Evolutionary conservation across 768 basidiomycete species (phyloP), one percentile per base, ranked within the genome.

Genomic region (Boletus edulis): DNA sequence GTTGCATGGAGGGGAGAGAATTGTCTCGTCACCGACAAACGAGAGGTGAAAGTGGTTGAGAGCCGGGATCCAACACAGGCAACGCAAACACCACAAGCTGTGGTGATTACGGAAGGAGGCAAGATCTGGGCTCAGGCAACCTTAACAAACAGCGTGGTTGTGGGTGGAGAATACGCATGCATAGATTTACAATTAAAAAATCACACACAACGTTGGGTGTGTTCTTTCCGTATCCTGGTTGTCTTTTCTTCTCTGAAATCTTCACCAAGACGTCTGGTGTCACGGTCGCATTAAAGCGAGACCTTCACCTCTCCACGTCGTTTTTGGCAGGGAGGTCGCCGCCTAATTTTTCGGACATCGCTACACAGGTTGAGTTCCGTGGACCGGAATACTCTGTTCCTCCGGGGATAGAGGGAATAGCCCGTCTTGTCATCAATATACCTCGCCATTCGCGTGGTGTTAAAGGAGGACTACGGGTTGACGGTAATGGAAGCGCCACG

Each of bases 161-260:
- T 90, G 9, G 81, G 86, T 31, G 91, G 91, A 10, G 81, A 84
- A 63, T 81, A 80, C 56, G 85, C 80, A 17, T 87, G 85, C 64
- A 75, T 93, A 41, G 86, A 91, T 62, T 70, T 94, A 50, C 83
- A 86, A 58, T 85, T 93, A 46, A 91, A 85, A 76, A 94, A 94
- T 62, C 86, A 91, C 66, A 88, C 90, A 2, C 72, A 74, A 48
- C 89, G 87, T 73, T 91, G 87, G 85, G 91, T 89, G 45, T 55
- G 69, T 62, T 22, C 32, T 37, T 41, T 51, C 27, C 51, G 35
- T 48, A 3, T 31, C 35, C 8, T 45, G 1, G 43, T 40, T 46
- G 42, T 32, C 49, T 32, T 53, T 6, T 47, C 38, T 55, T 39
- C 8, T 52, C 60, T 49, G 37, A 52, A 43, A 29, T n/a, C 9